Base-by-base conservation (phyloP, 108 stramenopile species). In the Nitzschia sp. region DNA sequence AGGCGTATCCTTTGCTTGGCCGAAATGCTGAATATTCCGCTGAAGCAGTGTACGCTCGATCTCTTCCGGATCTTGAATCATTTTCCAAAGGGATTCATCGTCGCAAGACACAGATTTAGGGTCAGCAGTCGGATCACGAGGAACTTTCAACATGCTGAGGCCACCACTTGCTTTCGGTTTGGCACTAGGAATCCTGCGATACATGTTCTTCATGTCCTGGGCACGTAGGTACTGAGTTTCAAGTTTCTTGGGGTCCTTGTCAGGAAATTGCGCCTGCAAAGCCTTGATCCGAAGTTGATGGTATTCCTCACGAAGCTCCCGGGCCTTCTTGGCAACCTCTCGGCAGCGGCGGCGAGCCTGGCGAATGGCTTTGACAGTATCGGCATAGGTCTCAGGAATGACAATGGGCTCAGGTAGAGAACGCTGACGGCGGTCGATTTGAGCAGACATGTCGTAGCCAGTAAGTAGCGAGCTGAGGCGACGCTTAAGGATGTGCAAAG, bases 1-100 rank as follows among this genome's bases (percentile, higher is more conserved):
- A 8, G 62, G 62, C 5, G 45, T 63, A 4, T 42, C 62, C 24
- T 46, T 5, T 4, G 62, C 62, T 46, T 63, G 62, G 15, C 62
- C 42, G 27, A 63, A 63, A 23, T 63, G 62, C 11, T 46, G 18
- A 46, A 13, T 8, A 24, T 63, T 63, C 15, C 42, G 62, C 31
- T 30, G 15, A 6, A 33, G 28, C 19, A 59, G 9, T 4, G 8
- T 24, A 33, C 28, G 15, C 19, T 33, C 15, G 9, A 59, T 59
- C n/a, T 59, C 58, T 15, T 30, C 32, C 15, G 58, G 58, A 23
- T 18, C 38, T 42, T 15, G 38, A 8, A 42, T 15, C 38, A 15
- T 42, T 15, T 15, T 42, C 38, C 38, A 42, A 11, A 15, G 8
- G 11, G 8, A 8, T 42, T 8, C 11, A 15, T 42, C 38, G 38